phyloP scores from a whole-genome alignment of 495 filamentous ascomycete species.

The Hypoxylon perforatum region DNA sequence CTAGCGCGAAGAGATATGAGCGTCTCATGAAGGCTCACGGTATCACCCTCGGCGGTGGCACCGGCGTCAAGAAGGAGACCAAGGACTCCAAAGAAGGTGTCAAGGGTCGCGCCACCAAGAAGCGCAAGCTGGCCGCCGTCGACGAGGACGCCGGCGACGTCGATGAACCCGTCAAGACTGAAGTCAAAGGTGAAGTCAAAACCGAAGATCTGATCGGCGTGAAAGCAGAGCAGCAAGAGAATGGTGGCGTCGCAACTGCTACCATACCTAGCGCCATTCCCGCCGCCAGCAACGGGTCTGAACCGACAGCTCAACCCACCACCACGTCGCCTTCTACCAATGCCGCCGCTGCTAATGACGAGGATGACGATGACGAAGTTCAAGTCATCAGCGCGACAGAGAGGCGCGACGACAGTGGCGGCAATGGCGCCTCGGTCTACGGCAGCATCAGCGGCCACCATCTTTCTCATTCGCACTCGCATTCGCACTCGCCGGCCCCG shows the following conservation, averaged over 20 bases:
- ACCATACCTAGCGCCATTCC: constrained; percentile 10
- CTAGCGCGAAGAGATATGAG: constrained; percentile 73
- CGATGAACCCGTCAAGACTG: constrained; percentile 48
- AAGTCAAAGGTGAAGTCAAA: constrained; percentile 49
- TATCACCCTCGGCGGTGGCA: constrained; percentile 45
- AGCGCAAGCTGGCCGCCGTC: constrained; percentile 53
- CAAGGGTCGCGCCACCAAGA: constrained; percentile 48
- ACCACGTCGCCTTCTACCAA: constrained; percentile 29
- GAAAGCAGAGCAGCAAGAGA: constrained; percentile 46
- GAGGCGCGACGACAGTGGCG: constrained; percentile 31
- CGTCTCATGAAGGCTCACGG: constrained; percentile 69
- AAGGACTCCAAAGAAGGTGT: constrained; percentile 38
- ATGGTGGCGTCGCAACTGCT: constrained; percentile 20
- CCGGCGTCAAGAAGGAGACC: constrained; percentile 42
- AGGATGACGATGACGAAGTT: constrained; percentile 46
- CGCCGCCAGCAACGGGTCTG: constrained; percentile 2
- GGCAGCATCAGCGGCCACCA: constrained; percentile 23
- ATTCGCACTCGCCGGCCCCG: constrained; percentile 38
- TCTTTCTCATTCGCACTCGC: constrained; percentile 37
- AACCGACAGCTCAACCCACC: constrained; percentile 22
- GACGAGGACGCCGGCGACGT: constrained; percentile 49
- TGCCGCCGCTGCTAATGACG: constrained; percentile 18
- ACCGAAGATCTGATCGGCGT: constrained; percentile 43
- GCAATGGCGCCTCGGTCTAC: constrained; percentile 11
- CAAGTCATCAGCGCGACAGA: constrained; percentile 42